phyloP scores from a whole-genome alignment of 2,329 filamentous ascomycete genomes.

The Fusarium nygamai region DNA sequence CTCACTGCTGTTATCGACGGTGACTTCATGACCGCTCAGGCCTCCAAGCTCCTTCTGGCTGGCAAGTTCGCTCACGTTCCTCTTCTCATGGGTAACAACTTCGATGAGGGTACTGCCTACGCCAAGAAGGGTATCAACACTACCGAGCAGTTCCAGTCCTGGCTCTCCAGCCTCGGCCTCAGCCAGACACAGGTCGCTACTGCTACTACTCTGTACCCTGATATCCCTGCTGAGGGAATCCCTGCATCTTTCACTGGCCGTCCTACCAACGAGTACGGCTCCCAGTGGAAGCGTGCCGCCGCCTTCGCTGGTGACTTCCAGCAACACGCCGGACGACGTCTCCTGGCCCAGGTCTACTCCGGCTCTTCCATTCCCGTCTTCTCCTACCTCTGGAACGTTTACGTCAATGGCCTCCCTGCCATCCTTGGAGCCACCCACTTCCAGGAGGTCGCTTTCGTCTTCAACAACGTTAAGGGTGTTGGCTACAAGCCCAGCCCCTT shows the following conservation, averaged over 20 bases:
- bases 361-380: conserved; percentile 52
- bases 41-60: conserved; percentile 61
- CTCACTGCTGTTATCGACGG: conserved; percentile 47
- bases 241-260: conserved; percentile 53
- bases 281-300: conserved; percentile 63
- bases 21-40: conserved; percentile 53
- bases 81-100: conserved; percentile 69
- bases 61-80: conserved; percentile 72
- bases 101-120: conserved; percentile 71
- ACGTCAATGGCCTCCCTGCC: conserved; percentile 58
- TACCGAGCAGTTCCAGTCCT: conserved; percentile 58
- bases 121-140: conserved; percentile 64
- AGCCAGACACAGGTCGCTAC: conserved; percentile 41
- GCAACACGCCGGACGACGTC: conserved; percentile 65
- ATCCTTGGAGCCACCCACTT: conserved; percentile 39
- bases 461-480: conserved; percentile 56
- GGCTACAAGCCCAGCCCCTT: conserved; percentile 53
- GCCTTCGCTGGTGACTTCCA: conserved; percentile 64
- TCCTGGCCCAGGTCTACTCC: conserved; percentile 62
- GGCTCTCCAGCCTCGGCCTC: conserved; percentile 30
- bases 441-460: conserved; percentile 43
- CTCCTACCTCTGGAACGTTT: conserved; percentile 65
- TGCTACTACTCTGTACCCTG: conserved; percentile 58
- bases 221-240: conserved; percentile 58
- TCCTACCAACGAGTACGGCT: conserved; percentile 49